phyloP scores from a whole-genome alignment of 2,329 filamentous ascomycete species.

The Dendryphion nanum region DNA sequence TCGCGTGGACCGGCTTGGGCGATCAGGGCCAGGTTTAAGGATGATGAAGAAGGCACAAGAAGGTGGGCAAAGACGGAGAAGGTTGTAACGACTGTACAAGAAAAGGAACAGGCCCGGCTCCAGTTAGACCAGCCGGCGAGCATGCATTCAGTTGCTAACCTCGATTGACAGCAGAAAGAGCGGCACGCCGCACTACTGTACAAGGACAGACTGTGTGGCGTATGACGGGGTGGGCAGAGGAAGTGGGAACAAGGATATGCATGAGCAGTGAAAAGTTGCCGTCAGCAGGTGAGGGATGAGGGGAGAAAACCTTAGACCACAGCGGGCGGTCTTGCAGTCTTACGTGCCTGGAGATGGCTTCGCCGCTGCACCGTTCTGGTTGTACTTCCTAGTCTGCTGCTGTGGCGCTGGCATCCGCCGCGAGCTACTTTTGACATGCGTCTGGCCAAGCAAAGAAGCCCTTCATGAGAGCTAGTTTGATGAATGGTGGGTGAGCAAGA shows the following conservation, averaged over 20 bases:
- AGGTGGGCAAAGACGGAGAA: constrained; percentile 30
- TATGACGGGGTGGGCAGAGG: constrained; percentile 29
- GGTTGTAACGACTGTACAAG: constrained; percentile 36
- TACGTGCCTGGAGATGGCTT: constrained; percentile 30
- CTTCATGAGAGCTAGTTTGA: too few relatives aligned
- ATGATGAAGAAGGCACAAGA: constrained; percentile 23
- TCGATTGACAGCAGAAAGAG: constrained; percentile 27
- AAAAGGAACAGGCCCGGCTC: constrained; percentile 36
- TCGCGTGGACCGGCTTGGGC: constrained; percentile 34
- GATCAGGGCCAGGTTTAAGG: constrained; percentile 31
- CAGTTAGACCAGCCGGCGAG: constrained; percentile 33
- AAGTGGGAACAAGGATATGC: constrained; percentile 35
- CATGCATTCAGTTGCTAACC: constrained; percentile 25
- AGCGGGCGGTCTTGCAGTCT: constrained; percentile 20
- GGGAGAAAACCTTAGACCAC: neutral
- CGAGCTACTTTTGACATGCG: constrained; percentile 31
- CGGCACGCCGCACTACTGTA: constrained; percentile 33
- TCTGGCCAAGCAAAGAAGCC: constrained; percentile 26
- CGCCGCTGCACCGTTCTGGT: constrained; percentile 29
- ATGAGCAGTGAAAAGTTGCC: constrained; percentile 29
- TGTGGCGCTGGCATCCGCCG: constrained; percentile 34
- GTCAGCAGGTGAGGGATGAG: constrained; percentile 6
- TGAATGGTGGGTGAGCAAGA: too few relatives aligned
- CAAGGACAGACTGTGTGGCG: constrained; percentile 39
- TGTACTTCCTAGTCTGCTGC: constrained; percentile 23